Percentiles rank a stretch among this genome's conserved stretches.
These are phyloP conservation scores for Cutaneotrichosporon cavernicola DNA, from an alignment of 1,284 basidiomycete genomes.

Conservation along the genomic window DNA sequence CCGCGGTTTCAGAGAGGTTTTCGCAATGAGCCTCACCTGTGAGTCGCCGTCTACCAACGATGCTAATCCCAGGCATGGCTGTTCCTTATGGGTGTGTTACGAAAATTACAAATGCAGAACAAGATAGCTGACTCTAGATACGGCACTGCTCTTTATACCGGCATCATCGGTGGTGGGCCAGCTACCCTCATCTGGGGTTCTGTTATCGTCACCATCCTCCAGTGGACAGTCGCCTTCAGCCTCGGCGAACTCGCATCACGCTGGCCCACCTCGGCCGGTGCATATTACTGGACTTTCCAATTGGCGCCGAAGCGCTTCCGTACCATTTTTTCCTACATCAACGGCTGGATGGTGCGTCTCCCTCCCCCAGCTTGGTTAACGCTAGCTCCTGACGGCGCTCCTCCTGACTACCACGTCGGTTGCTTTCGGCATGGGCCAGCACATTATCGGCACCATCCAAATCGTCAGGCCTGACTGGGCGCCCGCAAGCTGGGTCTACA, in stretches of 20 bases:
- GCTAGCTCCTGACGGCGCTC: conserved; percentile 19
- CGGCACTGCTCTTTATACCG: conserved; percentile 14
- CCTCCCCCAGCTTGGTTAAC: background rate
- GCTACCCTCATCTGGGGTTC: conserved; percentile 22
- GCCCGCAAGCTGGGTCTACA: conserved; percentile 19
- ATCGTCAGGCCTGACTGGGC: conserved; percentile 22
- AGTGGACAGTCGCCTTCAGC: conserved; percentile 19
- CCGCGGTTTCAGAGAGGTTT: conserved; percentile 17
- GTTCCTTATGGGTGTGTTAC: conserved; percentile 14
- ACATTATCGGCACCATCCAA: conserved; percentile 23
- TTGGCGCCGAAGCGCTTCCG: conserved; percentile 20
- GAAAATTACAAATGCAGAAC: background rate
- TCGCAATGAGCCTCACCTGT: conserved; percentile 21
- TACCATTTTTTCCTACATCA: conserved; percentile 22
- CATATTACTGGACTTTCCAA: conserved; percentile 27
- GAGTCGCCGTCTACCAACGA: background rate
- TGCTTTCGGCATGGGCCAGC: conserved; percentile 21
- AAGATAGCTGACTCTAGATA: background rate
- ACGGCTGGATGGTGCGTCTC: conserved; percentile 19
- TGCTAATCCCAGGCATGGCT: conserved; percentile 17
- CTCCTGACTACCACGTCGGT: conserved; percentile 19
- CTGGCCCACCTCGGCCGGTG: conserved; percentile 23
- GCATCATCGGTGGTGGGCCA: conserved; percentile 21
- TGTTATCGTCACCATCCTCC: conserved; percentile 18
- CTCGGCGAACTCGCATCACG: conserved; percentile 22